Conservation (phyloP, 352 stramenopile species). For the Globisporangium sylvaticum region DNA sequence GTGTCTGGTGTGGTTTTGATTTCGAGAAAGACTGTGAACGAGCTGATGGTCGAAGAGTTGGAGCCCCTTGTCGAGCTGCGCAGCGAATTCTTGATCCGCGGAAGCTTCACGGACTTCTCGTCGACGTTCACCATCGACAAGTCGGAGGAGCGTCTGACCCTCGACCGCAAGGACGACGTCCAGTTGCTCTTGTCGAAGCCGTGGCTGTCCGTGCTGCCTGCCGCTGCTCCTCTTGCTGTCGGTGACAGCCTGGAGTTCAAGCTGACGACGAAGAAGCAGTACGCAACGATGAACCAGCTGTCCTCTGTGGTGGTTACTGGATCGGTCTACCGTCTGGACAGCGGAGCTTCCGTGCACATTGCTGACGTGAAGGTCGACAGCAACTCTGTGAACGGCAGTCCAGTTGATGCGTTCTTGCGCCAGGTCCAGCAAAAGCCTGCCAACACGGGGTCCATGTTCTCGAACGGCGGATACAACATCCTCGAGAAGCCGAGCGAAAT, state of each 20-base stretch:
- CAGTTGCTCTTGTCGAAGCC: slow-evolving; percentile 62
- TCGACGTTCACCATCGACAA: slow-evolving; percentile 66
- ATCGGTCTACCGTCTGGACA: slow-evolving; percentile 34
- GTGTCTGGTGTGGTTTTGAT: slow-evolving; percentile 68
- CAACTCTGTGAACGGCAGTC: slow-evolving; percentile 39
- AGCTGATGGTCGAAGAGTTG: slow-evolving; percentile 49
- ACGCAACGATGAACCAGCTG: slow-evolving; percentile 35
- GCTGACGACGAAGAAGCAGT: slow-evolving; percentile 52
- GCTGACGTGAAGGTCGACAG: slow-evolving; percentile 33
- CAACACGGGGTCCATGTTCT: slow-evolving; percentile 28
- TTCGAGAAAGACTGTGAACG: slow-evolving; percentile 48
- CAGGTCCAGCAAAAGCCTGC: slow-evolving; percentile 23
- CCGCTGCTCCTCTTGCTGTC: slow-evolving; percentile 21
- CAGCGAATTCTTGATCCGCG: slow-evolving; percentile 85
- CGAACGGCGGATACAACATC: slow-evolving; percentile 62
- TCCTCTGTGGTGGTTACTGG: slow-evolving; percentile 49
- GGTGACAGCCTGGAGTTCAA: slow-evolving; percentile 54
- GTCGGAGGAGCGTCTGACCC: slow-evolving; percentile 37
- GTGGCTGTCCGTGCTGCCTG: slow-evolving; percentile 45
- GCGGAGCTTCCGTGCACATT: slow-evolving; percentile 31
- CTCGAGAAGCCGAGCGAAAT: slow-evolving; percentile 66
- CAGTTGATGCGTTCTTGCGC: slow-evolving; percentile 40
- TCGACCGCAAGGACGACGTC: slow-evolving; percentile 33
- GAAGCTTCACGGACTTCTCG: slow-evolving; percentile 69
- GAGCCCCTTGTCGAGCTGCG: slow-evolving; percentile 71